Evolutionary conservation across 2,329 filamentous ascomycete genomes (phyloP).

Genomic region (Phialocephala subalpina): DNA sequence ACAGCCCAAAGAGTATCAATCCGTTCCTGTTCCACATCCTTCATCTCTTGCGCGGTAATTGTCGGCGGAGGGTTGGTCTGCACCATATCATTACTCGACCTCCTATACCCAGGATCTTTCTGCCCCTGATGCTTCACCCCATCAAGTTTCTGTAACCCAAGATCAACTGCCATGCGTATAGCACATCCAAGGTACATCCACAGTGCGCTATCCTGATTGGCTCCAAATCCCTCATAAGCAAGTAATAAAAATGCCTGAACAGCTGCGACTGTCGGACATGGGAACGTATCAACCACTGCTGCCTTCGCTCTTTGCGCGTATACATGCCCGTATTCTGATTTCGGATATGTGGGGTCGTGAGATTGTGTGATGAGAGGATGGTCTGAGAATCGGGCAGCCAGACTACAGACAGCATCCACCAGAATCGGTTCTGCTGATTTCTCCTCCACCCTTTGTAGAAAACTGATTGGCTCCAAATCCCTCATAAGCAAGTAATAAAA

Average conservation of each 20-base stretch:
- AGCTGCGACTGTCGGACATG: constrained; percentile 82
- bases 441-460: constrained; percentile 78
- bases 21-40: constrained; percentile 78
- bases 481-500: constrained; percentile 84
- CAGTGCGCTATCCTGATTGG: constrained; percentile 85
- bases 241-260: constrained; percentile 85
- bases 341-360: constrained; percentile 56
- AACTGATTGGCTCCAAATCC: constrained; percentile 83
- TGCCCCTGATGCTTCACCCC: constrained; percentile 68
- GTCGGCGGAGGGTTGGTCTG: constrained; percentile 47
- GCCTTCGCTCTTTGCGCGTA: constrained; percentile 85
- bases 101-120: constrained; percentile 44
- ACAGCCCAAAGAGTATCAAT: constrained; percentile 92
- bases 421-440: constrained; percentile 85
- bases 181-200: constrained; percentile 95
- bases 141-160: constrained; percentile 83
- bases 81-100: constrained; percentile 50
- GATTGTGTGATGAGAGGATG: constrained; percentile 59
- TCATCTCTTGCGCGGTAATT: constrained; percentile 59
- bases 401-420: constrained; percentile 84
- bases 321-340: constrained; percentile 76
- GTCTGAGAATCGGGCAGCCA: constrained; percentile 83
- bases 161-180: constrained; percentile 81
- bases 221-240: constrained; percentile 89
- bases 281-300: constrained; percentile 83